Base-by-base conservation (phyloP, 176 grass and related monocot genomes). In the Phragmites australis region DNA sequence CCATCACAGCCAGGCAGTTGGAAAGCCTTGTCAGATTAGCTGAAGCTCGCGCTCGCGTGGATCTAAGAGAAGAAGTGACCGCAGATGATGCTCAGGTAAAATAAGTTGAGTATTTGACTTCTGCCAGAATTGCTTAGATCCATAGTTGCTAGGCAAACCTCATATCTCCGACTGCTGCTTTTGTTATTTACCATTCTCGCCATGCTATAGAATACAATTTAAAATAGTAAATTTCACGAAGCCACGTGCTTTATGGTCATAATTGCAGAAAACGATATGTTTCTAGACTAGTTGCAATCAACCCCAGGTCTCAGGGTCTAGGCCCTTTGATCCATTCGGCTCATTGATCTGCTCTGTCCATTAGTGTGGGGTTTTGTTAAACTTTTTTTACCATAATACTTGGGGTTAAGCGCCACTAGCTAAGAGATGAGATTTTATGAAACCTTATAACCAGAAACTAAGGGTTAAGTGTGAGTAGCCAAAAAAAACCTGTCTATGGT, bases 11-110 rank as follows among this genome's bases (percentile, higher is more conserved):
- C 23, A 90, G 95, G 52, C 95, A 98, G 53, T 69, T 94, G 52
- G 95, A 98, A 83, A 98, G 92, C 83, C 89, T 98, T 32, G 92
- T 94, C 27, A 92, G 95, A 68, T 90, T 98, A 71, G 95, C 92
- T 67, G 95, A 94, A 86, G 95, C 95, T 70, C 92, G 92, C 64
- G 95, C 95, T 65, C 86, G 95, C 25, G 86, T 98, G 46, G 95
- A 94, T 89, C 86, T 98, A 65, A 89, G 95, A 86, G 88, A 89
- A 49, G 92, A 91, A 98, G 84, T 98, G 53, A 94, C 92, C 22
- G 37, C 21, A 81, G 48, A 93, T 78, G 95, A 98, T 81, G 95
- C 95, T 17, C 17, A 88, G 46, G 95, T 93, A 63, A 82, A 79
- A 77, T 46, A 56, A 53, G 5, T 84, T 0, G 34, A 76, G 15